A percentile compares a stretch with the other conserved stretches of the same genome.
These are phyloP conservation scores for Sporisorium graminicola DNA, from an alignment of 1,284 basidiomycete genomes.

Conservation along the genomic window DNA sequence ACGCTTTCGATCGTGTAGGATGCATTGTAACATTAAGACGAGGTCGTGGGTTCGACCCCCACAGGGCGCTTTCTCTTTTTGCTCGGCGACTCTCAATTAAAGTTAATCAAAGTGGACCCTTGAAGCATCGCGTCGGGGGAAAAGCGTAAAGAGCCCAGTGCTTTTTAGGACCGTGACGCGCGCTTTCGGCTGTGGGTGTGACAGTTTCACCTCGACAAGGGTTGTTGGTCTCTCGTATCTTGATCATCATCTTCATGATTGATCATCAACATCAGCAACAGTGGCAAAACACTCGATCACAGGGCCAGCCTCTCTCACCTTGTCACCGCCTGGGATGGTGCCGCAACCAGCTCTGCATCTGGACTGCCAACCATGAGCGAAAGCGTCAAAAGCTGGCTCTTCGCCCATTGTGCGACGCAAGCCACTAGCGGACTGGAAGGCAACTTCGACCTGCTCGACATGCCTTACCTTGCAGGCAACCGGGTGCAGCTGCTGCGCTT, in stretches of 20 bases:
- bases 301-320: not conserved
- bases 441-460: conserved; percentile 28
- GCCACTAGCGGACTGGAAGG: conserved; percentile 3
- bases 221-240: not conserved
- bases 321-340: not conserved
- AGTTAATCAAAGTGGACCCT: conserved; percentile 26
- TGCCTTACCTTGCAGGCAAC: conserved; percentile 33
- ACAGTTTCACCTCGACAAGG: not conserved
- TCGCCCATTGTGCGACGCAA: conserved; percentile 8
- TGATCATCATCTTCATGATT: not conserved
- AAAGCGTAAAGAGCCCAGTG: not conserved
- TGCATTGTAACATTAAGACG: conserved; percentile 17
- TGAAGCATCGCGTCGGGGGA: not conserved
- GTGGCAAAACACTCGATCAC: too few relatives aligned
- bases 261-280: too few relatives aligned
- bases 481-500: conserved; percentile 45
- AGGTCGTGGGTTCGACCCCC: conserved; percentile 55
- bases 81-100: not conserved
- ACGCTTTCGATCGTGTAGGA: conserved; percentile 5
- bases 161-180: not conserved
- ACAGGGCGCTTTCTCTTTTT: conserved; percentile 38
- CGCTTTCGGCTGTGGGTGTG: not conserved
- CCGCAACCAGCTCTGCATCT: not conserved
- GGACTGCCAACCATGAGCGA: conserved; percentile 38
- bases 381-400: conserved; percentile 40